Conservation (phyloP, 805 yeast species). For the Danielia oregonensis region DNA sequence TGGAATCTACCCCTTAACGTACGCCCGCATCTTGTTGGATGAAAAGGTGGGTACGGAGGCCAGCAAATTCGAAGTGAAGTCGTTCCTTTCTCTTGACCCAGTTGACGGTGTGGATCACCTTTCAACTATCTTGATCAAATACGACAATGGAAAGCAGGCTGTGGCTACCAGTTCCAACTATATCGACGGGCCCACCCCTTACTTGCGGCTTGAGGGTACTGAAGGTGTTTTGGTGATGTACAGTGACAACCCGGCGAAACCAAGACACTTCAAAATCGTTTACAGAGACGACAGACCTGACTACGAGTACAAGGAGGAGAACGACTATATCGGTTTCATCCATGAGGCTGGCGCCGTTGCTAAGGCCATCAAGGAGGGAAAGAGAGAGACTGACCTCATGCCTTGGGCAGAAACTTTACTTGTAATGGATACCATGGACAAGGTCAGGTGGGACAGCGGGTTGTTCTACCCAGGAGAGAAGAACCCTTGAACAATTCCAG, state of each 20-base stretch:
- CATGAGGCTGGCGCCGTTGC: slow-evolving; percentile 57
- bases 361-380: slow-evolving; percentile 38
- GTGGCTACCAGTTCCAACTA: slow-evolving; percentile 30
- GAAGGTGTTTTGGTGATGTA: slow-evolving; percentile 29
- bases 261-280: slow-evolving; percentile 28
- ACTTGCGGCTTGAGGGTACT: slow-evolving; percentile 32
- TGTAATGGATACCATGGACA: slow-evolving; percentile 48
- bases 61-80: slow-evolving; percentile 21
- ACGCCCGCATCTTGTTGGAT: slow-evolving; percentile 38
- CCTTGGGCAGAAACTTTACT: slow-evolving; percentile 45
- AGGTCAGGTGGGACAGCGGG: slow-evolving; percentile 40
- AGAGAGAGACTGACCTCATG: slow-evolving; percentile 29
- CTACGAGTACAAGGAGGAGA: slow-evolving; percentile 28
- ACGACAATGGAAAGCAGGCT: slow-evolving; percentile 40
- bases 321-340: slow-evolving; percentile 46
- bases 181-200: slow-evolving; percentile 25
- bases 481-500: no score
- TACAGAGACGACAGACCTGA: slow-evolving; percentile 23
- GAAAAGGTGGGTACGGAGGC: slow-evolving; percentile 27
- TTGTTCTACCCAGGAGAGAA: slow-evolving; percentile 42
- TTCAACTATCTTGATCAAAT: slow-evolving; percentile 34
- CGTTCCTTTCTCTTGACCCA: slow-evolving; percentile 32
- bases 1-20: slow-evolving; percentile 51
- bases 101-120: slow-evolving; percentile 41
- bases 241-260: slow-evolving; percentile 32